Conservation (phyloP, 805 yeast genomes). For the Metschnikowia vanudenii region DNA sequence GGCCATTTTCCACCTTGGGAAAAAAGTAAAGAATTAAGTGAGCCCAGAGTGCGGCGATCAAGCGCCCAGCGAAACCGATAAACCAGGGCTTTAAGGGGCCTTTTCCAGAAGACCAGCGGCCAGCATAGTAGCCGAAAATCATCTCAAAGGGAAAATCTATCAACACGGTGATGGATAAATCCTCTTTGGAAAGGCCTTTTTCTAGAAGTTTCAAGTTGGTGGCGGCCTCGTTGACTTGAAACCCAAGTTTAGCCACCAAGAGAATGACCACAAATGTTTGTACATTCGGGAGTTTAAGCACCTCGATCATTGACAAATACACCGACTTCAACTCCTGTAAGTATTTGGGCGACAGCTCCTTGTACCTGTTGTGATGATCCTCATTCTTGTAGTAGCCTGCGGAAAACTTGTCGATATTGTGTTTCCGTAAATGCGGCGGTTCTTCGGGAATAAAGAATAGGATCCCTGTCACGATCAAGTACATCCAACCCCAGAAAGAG, state of each 20-base stretch:
- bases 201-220: slow-evolving; percentile 89
- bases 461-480: slow-evolving; percentile 61
- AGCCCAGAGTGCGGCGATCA: slow-evolving; percentile 72
- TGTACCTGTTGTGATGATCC: slow-evolving; percentile 24
- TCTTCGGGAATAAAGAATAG: slow-evolving; percentile 70
- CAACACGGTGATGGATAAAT: slow-evolving; percentile 84
- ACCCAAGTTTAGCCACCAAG: slow-evolving; percentile 81
- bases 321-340: slow-evolving; percentile 44
- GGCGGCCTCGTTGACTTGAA: slow-evolving; percentile 94
- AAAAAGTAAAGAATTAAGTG: slow-evolving; percentile 69
- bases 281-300: slow-evolving; percentile 67
- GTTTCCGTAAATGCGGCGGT: slow-evolving; percentile 48
- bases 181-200: slow-evolving; percentile 90
- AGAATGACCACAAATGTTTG: slow-evolving; percentile 73
- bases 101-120: slow-evolving; percentile 84
- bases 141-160: slow-evolving; percentile 96
- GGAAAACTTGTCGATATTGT: slow-evolving; percentile 30
- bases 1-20: slow-evolving; percentile 48
- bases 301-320: slow-evolving; percentile 64
- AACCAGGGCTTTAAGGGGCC: slow-evolving; percentile 87
- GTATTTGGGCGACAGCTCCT: slow-evolving; percentile 10
- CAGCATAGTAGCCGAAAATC: slow-evolving; percentile 92
- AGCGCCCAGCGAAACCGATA: slow-evolving; percentile 78
- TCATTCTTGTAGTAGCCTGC: slow-evolving; percentile 29
- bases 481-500: slow-evolving; percentile 72